Base-by-base conservation (phyloP, 1,284 basidiomycete species). In the Peniophora sp. region DNA sequence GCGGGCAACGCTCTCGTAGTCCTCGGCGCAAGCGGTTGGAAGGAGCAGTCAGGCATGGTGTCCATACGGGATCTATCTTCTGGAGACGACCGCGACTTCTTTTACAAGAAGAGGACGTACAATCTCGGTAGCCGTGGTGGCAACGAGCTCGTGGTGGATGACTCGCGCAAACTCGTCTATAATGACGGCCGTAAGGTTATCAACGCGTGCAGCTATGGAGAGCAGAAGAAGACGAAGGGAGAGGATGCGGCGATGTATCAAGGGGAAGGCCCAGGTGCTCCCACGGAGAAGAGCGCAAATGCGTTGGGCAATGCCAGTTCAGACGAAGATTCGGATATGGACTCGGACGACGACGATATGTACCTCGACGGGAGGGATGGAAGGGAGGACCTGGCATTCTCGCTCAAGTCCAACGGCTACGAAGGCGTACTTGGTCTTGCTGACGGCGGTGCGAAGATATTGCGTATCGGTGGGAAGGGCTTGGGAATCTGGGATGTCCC, bases 401-500 rank as follows among this genome's bases (percentile, higher is more conserved):
- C 43, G 8, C 43, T 45, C 9, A n/a, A 45, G 3, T 20, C n/a
- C 43, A 15, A 23, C n/a, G 20, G 18, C 9, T 45, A 23, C n/a
- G 20, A 24, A 5, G 20, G 23, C 23, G 47, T 24, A n/a, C 11
- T 52, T 11, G 24, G 24, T 5, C 27, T 47, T 15, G 11, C n/a
- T 12, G 37, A 15, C 18, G 27, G 22, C n/a, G 47, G 47, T 14
- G 36, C 20, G 18, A 48, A 34, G 23, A 8, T 52, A 36, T 15
- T 52, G 15, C 47, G 47, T 8, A 15, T 47, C 9, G 51, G 51
- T 2, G 22, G 11, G 9, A 46, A 37, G 15, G 35, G 34, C 8
- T 12, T 46, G 14, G 47, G 34, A 2, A 32, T 52, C 22, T 52
- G 51, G 51, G 44, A 52, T 18, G 20, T 52, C 47, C 14, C 6